Base-by-base conservation (phyloP, 371 early-diverging fungal species). In the Mucor sp. region DNA sequence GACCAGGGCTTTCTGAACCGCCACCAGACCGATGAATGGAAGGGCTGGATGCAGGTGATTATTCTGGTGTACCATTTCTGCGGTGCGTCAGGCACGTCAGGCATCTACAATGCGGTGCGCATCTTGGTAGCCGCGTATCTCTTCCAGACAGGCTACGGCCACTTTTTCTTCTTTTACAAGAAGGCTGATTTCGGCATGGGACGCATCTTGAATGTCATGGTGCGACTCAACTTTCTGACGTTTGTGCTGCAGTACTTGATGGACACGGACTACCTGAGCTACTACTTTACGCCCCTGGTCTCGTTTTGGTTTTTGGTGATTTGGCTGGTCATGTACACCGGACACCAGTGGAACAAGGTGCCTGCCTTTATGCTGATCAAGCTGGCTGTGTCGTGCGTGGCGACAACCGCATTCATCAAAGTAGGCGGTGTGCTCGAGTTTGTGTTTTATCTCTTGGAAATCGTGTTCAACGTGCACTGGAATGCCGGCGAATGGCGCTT, bases 41-140 rank as follows among this genome's bases (percentile, higher is more conserved):
- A 92, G 67, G 94, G 94, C 4, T 93, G 93, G 93, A 93, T 94
- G 93, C 92, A 93, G 77, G 71, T 92, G 28, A 80, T 87, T 44
- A 91, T 94, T 57, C 78, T 94, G 12, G 74, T 89, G 30, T 91
- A 92, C 69, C 92, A 93, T 70, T 87, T 87, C 65, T 74, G 84
- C 41, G 91, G 89, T 21, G 92, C 90, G 2, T 90, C 89, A 5
- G 72, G 76, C 11, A 79, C 83, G 4, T 71, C 88, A 0, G 83
- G 79, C 6, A 86, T 93, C 57, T 92, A 94, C 77, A 89, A 89
- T 62, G 79, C 88, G 3, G 87, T 92, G 11, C 89, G 92, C 25
- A 75, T 89, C 50, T 71, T 93, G 47, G 92, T 93, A 7, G 92
- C 91, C 7, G 86, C 87, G 37, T 93, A 93, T 61, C 78, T 94